phyloP scores from a whole-genome alignment of 208 protist genomes.

The Novymonas esmeraldas region DNA sequence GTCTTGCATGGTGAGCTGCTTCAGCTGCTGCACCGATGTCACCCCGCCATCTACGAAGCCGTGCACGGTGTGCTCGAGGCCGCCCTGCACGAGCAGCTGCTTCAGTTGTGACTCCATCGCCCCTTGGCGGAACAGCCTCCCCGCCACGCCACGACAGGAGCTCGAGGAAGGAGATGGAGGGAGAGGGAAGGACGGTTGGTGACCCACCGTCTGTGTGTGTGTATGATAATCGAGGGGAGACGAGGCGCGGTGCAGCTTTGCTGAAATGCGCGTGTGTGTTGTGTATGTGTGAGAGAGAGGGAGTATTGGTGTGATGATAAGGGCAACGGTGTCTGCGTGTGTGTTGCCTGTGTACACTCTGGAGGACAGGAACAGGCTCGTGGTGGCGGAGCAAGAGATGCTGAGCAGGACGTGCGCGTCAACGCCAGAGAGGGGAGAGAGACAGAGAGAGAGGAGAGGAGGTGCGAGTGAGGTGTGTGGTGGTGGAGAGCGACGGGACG shows the following conservation, averaged over 20 bases:
- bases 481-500: background rate
- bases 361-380: no score
- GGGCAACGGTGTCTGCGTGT: background rate
- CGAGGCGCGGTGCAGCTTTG: background rate
- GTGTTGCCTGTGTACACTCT: background rate
- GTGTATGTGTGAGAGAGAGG: no score
- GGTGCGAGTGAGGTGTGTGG: background rate
- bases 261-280: background rate
- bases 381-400: constrained; percentile 1
- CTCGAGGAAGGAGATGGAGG: no score
- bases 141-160: no score
- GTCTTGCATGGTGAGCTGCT: constrained; percentile 91
- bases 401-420: background rate
- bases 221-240: background rate
- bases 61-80: constrained; percentile 79
- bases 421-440: background rate
- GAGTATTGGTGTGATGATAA: no score
- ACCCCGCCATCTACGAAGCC: constrained; percentile 81
- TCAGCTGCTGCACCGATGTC: constrained; percentile 75
- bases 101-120: constrained; percentile 85
- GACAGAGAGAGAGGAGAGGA: background rate
- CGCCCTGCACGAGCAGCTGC: constrained; percentile 77
- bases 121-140: background rate
- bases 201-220: background rate
- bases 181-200: background rate